Evolutionary conservation across 1,139 yeast species (phyloP).

Genomic region (Magnusiomyces fungicola): DNA sequence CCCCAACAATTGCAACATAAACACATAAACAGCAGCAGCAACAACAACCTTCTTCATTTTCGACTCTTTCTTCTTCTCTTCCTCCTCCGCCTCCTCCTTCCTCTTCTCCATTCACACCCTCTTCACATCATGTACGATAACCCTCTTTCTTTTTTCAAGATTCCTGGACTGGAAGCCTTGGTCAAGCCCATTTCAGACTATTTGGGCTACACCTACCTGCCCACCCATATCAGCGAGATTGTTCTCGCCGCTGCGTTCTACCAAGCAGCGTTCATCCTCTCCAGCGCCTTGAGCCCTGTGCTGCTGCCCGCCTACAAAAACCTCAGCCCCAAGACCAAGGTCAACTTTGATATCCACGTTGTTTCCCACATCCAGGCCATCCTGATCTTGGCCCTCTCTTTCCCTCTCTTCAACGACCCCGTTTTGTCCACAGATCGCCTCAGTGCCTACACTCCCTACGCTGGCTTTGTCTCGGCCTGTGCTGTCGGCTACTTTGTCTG

Average conservation of each 20-base stretch:
- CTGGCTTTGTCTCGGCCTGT: constrained; percentile 60
- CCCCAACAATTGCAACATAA: too few species aligned
- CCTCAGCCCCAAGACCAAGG: constrained; percentile 41
- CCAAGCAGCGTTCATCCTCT: constrained; percentile 38
- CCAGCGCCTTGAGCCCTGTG: constrained; percentile 41
- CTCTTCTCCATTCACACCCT: too few species aligned
- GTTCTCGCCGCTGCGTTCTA: constrained; percentile 40
- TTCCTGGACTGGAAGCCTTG: constrained; percentile 14
- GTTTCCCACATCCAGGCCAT: constrained; percentile 82
- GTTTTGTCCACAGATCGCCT: constrained; percentile 41
- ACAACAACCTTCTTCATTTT: too few species aligned
- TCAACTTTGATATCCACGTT: constrained; percentile 81
- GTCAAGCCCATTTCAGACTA: constrained; percentile 13
- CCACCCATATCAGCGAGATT: constrained; percentile 47
- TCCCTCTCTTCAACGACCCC: constrained; percentile 57
- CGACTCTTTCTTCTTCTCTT: too few species aligned
- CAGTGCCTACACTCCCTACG: constrained; percentile 66
- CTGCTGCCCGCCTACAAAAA: constrained; percentile 36
- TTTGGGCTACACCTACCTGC: constrained; percentile 28
- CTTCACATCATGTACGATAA: neutral
- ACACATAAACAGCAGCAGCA: too few species aligned
- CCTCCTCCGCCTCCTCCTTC: too few species aligned
- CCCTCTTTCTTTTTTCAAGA: constrained; percentile 10
- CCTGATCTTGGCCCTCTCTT: constrained; percentile 45
- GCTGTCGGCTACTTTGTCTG: constrained; percentile 88